Evolutionary conservation across 2,329 filamentous ascomycete species (phyloP).

Genomic region (Fusarium aywerte): DNA sequence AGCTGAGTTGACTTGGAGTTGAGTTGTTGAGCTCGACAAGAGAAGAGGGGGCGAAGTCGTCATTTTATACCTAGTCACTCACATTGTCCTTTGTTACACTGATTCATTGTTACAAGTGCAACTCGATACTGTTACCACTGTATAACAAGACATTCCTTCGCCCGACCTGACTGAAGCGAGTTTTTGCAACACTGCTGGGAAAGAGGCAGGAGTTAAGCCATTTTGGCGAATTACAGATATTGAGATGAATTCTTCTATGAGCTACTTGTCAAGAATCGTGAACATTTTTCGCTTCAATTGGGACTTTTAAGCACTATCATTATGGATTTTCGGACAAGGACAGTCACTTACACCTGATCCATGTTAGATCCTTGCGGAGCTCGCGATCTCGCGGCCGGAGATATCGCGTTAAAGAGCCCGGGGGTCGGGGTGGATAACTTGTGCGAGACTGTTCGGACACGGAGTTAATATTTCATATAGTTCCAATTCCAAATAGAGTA

Average conservation of each 20-base stretch:
- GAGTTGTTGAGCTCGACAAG: not conserved
- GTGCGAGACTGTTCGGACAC: not conserved
- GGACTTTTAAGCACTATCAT: not conserved
- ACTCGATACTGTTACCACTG: not conserved
- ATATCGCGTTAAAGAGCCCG: constrained; percentile 11
- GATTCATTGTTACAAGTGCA: constrained; percentile 3
- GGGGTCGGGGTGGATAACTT: not conserved
- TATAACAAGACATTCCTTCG: not conserved
- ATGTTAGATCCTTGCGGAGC: constrained; percentile 16
- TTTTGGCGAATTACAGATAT: not conserved
- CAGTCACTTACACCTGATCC: not conserved
- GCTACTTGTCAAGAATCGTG: not conserved
- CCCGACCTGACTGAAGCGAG: not conserved
- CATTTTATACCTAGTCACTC: constrained; percentile 11
- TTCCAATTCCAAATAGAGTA: not conserved
- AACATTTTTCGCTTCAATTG: no score
- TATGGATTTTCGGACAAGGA: not conserved
- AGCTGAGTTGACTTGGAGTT: not conserved
- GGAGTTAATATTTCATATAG: constrained; percentile 1
- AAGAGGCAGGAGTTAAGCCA: constrained; percentile 16
- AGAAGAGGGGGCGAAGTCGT: not conserved
- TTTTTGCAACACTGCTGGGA: not conserved
- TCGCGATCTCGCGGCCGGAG: constrained; percentile 33
- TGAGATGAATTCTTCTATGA: not conserved
- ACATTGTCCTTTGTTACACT: not conserved